Percentiles rank a stretch among this genome's conserved stretches.
These are phyloP conservation scores for Huntiella omanensis DNA, from an alignment of 2,329 filamentous ascomycete genomes.

Conservation along the genomic window DNA sequence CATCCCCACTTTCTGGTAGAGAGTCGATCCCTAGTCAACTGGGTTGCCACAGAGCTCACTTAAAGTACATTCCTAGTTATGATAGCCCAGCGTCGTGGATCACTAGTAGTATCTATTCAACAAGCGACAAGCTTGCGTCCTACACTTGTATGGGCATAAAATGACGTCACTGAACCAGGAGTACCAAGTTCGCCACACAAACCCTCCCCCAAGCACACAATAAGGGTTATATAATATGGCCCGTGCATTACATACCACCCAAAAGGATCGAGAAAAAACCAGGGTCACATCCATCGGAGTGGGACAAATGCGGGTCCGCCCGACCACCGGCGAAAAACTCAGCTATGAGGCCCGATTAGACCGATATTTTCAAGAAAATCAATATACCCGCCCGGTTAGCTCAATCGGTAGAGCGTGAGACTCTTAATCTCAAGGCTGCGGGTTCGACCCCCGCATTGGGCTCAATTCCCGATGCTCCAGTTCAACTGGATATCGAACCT, in stretches of 20 bases:
- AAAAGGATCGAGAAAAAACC: neutral
- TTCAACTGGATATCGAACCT: conserved; percentile 10
- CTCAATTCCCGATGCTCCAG: conserved; percentile 12
- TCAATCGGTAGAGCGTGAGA: conserved; percentile 58
- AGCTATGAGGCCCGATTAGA: neutral
- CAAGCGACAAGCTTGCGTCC: too few relatives aligned
- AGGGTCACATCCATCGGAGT: neutral
- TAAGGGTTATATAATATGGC: neutral
- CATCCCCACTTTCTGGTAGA: too few relatives aligned
- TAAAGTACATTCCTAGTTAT: too few relatives aligned
- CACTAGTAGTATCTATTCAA: too few relatives aligned
- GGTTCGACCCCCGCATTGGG: conserved; percentile 22
- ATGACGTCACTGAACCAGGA: too few relatives aligned
- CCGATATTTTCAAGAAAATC: neutral
- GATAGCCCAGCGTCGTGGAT: too few relatives aligned
- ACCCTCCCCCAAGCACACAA: too few relatives aligned
- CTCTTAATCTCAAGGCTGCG: conserved; percentile 36
- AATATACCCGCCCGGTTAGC: conserved; percentile 31
- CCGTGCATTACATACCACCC: neutral
- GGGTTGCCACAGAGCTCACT: too few relatives aligned
- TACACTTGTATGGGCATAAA: too few relatives aligned
- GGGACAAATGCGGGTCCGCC: neutral
- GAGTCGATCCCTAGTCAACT: too few relatives aligned
- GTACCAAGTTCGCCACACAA: too few relatives aligned
- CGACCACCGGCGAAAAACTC: neutral